Evolutionary conservation across 2,329 filamentous ascomycete species (phyloP), one percentile per base, ranked within the genome.

Genomic region (Triangularia verruculosa): DNA sequence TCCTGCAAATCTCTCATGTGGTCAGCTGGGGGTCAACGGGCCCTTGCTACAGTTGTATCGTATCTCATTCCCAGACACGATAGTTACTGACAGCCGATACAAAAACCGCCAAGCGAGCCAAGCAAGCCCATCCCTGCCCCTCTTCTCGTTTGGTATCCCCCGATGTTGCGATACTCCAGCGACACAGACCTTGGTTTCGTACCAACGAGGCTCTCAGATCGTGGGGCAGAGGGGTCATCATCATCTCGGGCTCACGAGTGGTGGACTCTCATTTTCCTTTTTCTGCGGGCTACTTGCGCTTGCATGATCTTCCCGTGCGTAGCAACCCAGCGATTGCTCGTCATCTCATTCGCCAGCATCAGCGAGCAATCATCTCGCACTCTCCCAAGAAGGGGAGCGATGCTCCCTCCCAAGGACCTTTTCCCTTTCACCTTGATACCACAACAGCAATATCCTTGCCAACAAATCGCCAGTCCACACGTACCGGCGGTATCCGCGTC

Each of bases 251-350:
- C 20, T 24, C 20, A 15, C 12, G 22, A 54, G 51, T 27, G 51
- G 39, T 47, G 39, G n/a, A 34, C 55, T 34, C 20, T 58, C 24
- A 43, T 39, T 58, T n/a, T 57, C 27, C 13, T 11, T 15, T n/a
- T n/a, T 5, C 9, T 58, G 56, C 56, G 27, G 32, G 20, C 17
- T 28, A n/a, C 28, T 22, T 32, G 56, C 17, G 20, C 34, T 59
- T 59, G 57, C 57, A 59, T 43, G 32, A 59, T 59, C 57, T 52
- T 59, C 56, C 56, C 54, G 54, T 54, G 39, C 51, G 51, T n/a
- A 25, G 25, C 54, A 39, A 39, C 54, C 54, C 17, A 27, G 25
- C n/a, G n/a, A 47, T 47, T 47, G 8, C 39, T 47, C 39, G 39
- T n/a, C n/a, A 13, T 28, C 54, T 22, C 27, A 28, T 57, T 57